Base-by-base conservation (phyloP, 2,329 filamentous ascomycete species). In the Aspergillus aculeatinus region DNA sequence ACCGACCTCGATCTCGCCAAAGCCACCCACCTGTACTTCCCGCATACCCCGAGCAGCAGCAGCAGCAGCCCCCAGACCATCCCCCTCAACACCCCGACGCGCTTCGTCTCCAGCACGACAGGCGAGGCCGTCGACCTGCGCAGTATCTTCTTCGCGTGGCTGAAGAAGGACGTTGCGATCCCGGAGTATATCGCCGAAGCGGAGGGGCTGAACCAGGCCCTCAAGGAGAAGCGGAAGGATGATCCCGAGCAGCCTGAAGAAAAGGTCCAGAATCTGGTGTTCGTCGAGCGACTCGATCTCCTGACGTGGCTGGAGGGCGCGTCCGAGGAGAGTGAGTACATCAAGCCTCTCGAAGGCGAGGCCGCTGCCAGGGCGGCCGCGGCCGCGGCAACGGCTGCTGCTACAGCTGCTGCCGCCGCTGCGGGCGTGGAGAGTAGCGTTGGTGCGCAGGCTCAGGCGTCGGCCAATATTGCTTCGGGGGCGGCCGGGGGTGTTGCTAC, bases 111-210 rank as follows among this genome's bases (percentile, higher is more conserved):
- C n/a, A 85, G 86, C 60, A 85, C 87, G 51, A 77, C 77, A 68
- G 83, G 85, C 51, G 81, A 83, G 58, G 83, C 89, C 4, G 88
- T 96, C 70, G 91, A 97, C 74, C 82, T 99, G 67, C 92, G 95
- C 73, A 95, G 90, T 74, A 94, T 97, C 77, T 97, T 94, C 81
- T 96, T 98, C 73, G 92, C 92, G 58, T 99, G 92, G 92, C 83
- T 91, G 70, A 96, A 97, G 79, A 92, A 92, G 76, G 94, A 98
- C 79, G 87, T 89, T 58, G 87, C 89, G 57, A 92, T 96, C 66
- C 90, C 91, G 11, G 92, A 96, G 69, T 98, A 98, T 83, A 95
- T 97, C 77, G 86, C 89, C 27, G 89, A 89, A 0, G 90, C 91
- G 14, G 88, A 90, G 69, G 83, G 87, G 67, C 83, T 98, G 59